A percentile compares a stretch with the other conserved stretches of the same genome.
Evolutionary conservation across 352 stramenopile species (phyloP).

Genomic region (Globisporangium orthogonon): DNA sequence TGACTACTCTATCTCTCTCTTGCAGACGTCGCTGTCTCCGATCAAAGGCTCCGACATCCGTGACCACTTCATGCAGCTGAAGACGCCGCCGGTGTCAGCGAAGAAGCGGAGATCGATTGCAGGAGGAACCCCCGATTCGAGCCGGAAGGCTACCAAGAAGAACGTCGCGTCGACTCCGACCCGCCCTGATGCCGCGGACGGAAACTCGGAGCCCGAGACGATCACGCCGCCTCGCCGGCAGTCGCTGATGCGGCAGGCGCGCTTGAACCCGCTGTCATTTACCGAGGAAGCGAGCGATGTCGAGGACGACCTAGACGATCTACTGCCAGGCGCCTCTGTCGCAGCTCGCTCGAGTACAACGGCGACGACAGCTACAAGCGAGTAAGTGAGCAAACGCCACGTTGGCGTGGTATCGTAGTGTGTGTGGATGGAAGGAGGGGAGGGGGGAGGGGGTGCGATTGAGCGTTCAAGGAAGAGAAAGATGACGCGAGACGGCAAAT

Average conservation of each 20-base stretch:
- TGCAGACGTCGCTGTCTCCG: constrained; percentile 60
- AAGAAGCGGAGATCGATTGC: constrained; percentile 36
- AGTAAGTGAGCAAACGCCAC: neutral
- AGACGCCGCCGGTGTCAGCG: constrained; percentile 44
- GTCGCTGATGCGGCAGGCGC: constrained; percentile 45
- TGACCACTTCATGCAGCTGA: constrained; percentile 54
- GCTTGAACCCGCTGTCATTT: constrained; percentile 34
- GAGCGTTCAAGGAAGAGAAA: neutral
- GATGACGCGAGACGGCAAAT: neutral
- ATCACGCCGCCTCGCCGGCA: constrained; percentile 31
- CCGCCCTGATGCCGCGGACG: neutral
- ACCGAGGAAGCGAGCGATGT: constrained; percentile 47
- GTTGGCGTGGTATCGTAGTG: neutral
- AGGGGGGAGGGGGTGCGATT: neutral
- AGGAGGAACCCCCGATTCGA: constrained; percentile 4
- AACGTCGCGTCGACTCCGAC: constrained; percentile 2
- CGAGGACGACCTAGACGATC: constrained; percentile 32
- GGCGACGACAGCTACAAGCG: neutral
- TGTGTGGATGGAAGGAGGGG: neutral
- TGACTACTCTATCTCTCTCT: neutral
- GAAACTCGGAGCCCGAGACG: constrained; percentile 1
- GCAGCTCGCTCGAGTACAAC: constrained; percentile 22
- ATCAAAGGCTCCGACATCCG: constrained; percentile 58
- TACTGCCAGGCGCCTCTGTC: constrained; percentile 22
- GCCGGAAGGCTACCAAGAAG: constrained; percentile 10